A percentile compares a stretch with the other conserved stretches of the same genome.
phyloP scores from a whole-genome alignment of 179 eudicot species.

The Actinidia arguta region DNA sequence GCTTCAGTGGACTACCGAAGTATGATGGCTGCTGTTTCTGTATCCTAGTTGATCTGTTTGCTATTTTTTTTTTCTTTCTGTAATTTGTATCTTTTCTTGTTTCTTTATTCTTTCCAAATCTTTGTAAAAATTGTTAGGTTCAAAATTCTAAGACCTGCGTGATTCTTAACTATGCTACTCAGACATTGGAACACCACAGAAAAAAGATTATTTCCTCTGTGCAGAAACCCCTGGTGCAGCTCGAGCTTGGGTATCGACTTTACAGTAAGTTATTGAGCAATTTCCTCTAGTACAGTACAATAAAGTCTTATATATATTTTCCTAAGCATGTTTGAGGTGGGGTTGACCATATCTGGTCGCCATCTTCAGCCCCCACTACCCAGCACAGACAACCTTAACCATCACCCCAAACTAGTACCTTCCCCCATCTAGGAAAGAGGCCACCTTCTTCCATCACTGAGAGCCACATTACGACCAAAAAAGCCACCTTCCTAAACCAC shows the following conservation, averaged over 20 bases:
- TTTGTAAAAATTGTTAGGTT: neutral
- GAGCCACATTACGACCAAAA: too few relatives aligned
- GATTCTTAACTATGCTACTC: constrained; percentile 54
- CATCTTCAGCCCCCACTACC: too few relatives aligned
- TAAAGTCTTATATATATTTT: neutral
- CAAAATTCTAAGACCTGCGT: constrained; percentile 5
- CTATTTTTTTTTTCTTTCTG: neutral
- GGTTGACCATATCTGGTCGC: too few relatives aligned
- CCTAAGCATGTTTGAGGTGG: neutral
- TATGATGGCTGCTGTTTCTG: constrained; percentile 98
- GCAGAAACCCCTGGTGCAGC: constrained; percentile 99
- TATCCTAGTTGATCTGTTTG: constrained; percentile 54
- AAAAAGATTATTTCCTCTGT: constrained; percentile 94
- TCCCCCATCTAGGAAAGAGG: too few relatives aligned
- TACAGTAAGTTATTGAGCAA: constrained; percentile 66
- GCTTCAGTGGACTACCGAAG: constrained; percentile 90
- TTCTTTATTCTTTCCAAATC: too few relatives aligned
- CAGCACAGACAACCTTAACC: too few relatives aligned
- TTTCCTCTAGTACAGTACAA: neutral
- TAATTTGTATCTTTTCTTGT: neutral
- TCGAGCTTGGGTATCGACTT: constrained; percentile 95
- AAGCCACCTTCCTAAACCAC: too few relatives aligned
- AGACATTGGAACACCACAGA: constrained; percentile 99
- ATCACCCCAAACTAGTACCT: too few relatives aligned
- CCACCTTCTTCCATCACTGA: too few relatives aligned